Evolutionary conservation across 768 basidiomycete genomes (phyloP).

Genomic region (Lactarius sanguifluus): DNA sequence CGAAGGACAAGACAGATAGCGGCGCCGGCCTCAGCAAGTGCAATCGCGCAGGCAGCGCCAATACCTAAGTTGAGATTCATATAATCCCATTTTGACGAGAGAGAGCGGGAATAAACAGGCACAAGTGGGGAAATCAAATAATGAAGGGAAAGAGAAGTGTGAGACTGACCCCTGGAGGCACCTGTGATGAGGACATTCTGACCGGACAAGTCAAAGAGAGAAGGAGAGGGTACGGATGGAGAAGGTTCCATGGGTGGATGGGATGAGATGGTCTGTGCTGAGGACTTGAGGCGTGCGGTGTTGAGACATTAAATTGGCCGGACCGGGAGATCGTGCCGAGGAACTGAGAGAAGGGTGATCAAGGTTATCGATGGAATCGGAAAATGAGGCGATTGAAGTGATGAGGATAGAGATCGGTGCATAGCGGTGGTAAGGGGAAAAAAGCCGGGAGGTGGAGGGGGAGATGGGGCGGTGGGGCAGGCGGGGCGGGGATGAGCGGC

Average conservation of each 20-base stretch:
- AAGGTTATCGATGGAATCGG: neutral
- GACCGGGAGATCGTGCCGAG: conserved; percentile 21
- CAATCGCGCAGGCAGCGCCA: conserved; percentile 54
- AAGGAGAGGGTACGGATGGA: conserved; percentile 47
- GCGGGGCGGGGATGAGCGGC: conserved; percentile 16
- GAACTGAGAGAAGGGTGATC: neutral
- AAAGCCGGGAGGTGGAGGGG: neutral
- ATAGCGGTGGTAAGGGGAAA: neutral
- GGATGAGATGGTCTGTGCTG: neutral
- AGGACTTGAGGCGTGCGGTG: neutral
- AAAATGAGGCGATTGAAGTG: neutral
- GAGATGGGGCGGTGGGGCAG: neutral
- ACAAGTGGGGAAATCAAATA: conserved; percentile 10
- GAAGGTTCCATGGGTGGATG: conserved; percentile 49
- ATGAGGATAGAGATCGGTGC: neutral
- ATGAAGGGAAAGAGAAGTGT: conserved; percentile 2
- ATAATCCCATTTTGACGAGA: neutral
- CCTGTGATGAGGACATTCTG: conserved; percentile 79
- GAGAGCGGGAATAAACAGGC: conserved; percentile 16
- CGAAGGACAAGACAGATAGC: conserved; percentile 50
- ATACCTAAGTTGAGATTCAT: conserved; percentile 42
- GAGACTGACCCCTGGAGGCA: conserved; percentile 64
- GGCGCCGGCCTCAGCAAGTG: conserved; percentile 56
- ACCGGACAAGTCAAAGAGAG: conserved; percentile 66
- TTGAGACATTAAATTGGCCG: conserved; percentile 9